Percentiles rank a stretch among this genome's conserved stretches.
Conservation (phyloP, 305 asterid genomes). For the Fraxinus ornus region DNA sequence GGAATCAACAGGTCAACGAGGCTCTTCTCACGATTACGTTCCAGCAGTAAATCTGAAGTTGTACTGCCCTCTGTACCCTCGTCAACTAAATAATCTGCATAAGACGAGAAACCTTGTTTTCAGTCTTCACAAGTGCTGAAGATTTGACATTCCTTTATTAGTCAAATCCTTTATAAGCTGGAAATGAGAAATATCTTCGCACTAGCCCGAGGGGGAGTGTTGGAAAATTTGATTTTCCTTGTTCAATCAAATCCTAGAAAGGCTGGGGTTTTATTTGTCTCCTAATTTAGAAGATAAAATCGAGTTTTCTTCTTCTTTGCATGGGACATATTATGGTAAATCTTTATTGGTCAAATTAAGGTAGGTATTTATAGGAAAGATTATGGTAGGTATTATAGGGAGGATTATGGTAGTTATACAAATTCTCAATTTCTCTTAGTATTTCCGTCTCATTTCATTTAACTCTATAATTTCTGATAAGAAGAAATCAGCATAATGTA, state of each 20-base stretch:
- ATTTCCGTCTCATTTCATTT: neutral
- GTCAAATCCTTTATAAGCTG: neutral
- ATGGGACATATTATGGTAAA: neutral
- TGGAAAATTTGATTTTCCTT: neutral
- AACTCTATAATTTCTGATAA: neutral
- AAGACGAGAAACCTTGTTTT: slow-evolving; percentile 28
- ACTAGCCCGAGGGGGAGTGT: neutral
- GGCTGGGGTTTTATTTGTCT: neutral
- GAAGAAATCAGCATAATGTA: neutral
- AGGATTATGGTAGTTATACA: neutral
- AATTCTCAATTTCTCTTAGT: neutral
- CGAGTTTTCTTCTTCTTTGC: neutral
- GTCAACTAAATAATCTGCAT: slow-evolving; percentile 91
- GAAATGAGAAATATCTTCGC: neutral
- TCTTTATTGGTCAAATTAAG: neutral
- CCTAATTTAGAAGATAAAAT: neutral
- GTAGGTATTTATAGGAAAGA: neutral
- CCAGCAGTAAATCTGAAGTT: slow-evolving; percentile 86
- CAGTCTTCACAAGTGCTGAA: neutral
- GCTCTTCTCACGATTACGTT: slow-evolving; percentile 92
- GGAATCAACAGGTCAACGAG: slow-evolving; percentile 83
- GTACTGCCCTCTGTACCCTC: slow-evolving; percentile 89
- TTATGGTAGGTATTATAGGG: neutral
- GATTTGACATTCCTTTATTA: neutral
- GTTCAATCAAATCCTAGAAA: neutral